A percentile compares a stretch with the other conserved stretches of the same genome.
Conservation (phyloP, 148 eudicot genomes). For the Nepenthes gracilis region DNA sequence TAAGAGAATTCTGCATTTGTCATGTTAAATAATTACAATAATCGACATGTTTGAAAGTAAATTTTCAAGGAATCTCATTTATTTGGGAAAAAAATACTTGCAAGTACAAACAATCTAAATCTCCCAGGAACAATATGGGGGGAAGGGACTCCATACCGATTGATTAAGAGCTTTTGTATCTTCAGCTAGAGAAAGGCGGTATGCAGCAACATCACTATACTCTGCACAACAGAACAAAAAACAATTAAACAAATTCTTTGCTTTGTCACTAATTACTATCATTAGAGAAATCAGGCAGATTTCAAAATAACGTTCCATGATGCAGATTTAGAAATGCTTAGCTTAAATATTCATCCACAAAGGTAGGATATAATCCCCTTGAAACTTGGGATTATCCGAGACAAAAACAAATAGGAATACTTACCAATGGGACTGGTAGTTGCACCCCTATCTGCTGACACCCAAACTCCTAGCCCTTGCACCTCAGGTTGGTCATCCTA, state of each 20-base stretch:
- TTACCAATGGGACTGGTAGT: slow-evolving; percentile 88
- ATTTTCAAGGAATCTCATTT: neutral
- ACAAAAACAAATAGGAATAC: slow-evolving; percentile 5
- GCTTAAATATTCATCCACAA: neutral
- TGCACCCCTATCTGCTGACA: slow-evolving; percentile 79
- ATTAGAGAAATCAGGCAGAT: too few relatives aligned
- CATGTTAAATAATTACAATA: slow-evolving; percentile 3
- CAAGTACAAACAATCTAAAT: neutral
- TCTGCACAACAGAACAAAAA: slow-evolving; percentile 23
- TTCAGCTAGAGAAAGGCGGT: slow-evolving; percentile 86
- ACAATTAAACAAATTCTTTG: neutral
- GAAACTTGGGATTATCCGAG: neutral
- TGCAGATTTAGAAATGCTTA: neutral
- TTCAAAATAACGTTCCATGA: neutral
- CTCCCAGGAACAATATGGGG: neutral
- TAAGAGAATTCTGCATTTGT: slow-evolving; percentile 57
- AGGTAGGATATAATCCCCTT: neutral
- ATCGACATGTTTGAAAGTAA: neutral
- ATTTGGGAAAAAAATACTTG: too few relatives aligned
- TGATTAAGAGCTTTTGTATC: slow-evolving; percentile 98
- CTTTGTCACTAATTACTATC: neutral
- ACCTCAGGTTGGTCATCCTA: slow-evolving; percentile 96
- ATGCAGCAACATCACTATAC: slow-evolving; percentile 92
- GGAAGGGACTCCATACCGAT: slow-evolving; percentile 40
- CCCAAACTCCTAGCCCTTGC: slow-evolving; percentile 90